Conservation (phyloP, 805 yeast genomes). For the Metschnikowia proteae region DNA sequence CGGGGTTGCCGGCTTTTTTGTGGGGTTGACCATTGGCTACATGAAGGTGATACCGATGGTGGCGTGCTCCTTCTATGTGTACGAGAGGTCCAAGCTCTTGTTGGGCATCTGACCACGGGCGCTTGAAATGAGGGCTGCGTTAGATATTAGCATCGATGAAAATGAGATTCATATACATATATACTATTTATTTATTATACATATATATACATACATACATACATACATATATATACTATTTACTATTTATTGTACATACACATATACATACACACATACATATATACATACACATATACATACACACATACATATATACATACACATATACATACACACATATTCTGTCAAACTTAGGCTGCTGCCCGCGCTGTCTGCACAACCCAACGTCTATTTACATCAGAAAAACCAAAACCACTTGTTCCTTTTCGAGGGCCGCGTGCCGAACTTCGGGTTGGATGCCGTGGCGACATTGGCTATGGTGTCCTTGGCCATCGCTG, state of each 20-base stretch:
- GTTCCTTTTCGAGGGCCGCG: conserved; percentile 46
- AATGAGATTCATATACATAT: too few relatives aligned
- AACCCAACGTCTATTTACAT: conserved; percentile 3
- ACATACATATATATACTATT: too few relatives aligned
- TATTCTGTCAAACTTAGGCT: too few relatives aligned
- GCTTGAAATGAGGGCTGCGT: too few relatives aligned
- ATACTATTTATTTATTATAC: too few relatives aligned
- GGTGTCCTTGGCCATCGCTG: conserved; percentile 17
- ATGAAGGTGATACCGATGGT: conserved; percentile 95
- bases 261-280: too few relatives aligned
- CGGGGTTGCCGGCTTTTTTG: conserved; percentile 86
- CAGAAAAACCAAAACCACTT: conserved; percentile 63
- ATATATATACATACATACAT: too few relatives aligned
- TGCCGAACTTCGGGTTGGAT: conserved; percentile 47
- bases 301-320: too few relatives aligned
- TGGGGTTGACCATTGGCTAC: conserved; percentile 93
- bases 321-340: too few relatives aligned
- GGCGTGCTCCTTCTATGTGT: conserved; percentile 92
- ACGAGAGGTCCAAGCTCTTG: conserved; percentile 74
- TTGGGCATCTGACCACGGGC: conserved; percentile 51
- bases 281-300: too few relatives aligned
- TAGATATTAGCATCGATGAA: too few relatives aligned
- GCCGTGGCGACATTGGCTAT: conserved; percentile 40
- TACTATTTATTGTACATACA: too few relatives aligned
- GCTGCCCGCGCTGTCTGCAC: background rate